Conservation (phyloP, 768 basidiomycete genomes). For the Tulasnella sp. region DNA sequence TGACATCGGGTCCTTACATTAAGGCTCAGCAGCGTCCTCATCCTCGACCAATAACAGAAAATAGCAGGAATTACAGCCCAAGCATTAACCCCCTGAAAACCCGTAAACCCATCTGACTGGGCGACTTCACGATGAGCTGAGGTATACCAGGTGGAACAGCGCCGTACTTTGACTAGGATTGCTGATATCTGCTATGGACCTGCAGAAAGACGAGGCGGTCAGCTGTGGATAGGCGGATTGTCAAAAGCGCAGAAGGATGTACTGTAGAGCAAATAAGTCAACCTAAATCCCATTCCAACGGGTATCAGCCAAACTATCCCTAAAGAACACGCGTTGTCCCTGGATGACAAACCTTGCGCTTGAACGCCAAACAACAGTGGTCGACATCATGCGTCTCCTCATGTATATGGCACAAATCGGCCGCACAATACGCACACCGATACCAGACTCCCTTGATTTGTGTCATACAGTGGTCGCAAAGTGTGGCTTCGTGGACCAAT, state of each 20-base stretch:
- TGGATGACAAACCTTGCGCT: conserved; percentile 45
- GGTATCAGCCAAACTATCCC: not conserved
- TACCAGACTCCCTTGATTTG: conserved; percentile 80
- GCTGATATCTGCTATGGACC: not conserved
- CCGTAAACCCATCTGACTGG: no score
- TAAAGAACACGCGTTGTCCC: not conserved
- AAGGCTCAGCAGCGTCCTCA: no score
- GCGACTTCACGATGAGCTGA: no score
- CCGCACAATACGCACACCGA: conserved; percentile 77
- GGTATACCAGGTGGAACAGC: not conserved
- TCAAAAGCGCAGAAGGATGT: not conserved
- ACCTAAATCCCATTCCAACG: no score
- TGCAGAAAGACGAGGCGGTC: no score
- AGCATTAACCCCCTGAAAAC: no score
- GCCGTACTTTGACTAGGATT: not conserved
- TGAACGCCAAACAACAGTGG: conserved; percentile 83
- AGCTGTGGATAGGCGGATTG: no score
- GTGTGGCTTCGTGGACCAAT: conserved; percentile 15
- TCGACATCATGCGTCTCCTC: conserved; percentile 70
- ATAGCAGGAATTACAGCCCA: no score
- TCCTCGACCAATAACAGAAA: no score
- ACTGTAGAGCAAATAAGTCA: no score
- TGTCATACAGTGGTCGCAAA: conserved; percentile 69
- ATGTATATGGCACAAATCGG: conserved; percentile 79
- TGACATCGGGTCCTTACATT: no score